A percentile compares a stretch with the other conserved stretches of the same genome.
Conservation (phyloP, 2,329 filamentous ascomycete genomes). For the Fusarium dimerum region DNA sequence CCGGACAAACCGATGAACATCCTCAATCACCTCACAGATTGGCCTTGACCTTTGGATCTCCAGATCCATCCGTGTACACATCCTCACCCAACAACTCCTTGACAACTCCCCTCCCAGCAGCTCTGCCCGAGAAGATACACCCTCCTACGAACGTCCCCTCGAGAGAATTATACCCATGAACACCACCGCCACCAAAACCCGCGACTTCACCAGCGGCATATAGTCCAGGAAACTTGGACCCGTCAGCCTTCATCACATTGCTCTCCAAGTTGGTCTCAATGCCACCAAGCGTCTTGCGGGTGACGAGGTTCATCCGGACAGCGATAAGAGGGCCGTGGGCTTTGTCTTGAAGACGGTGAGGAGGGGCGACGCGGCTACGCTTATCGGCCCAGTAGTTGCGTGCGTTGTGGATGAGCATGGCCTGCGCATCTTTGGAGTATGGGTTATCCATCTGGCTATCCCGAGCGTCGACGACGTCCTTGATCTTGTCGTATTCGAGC, state of each 20-base stretch:
- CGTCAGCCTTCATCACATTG: constrained; percentile 55
- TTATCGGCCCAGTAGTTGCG: constrained; percentile 57
- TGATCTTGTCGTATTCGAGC: constrained; percentile 47
- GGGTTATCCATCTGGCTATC: constrained; percentile 58
- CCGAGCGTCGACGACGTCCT: constrained; percentile 50
- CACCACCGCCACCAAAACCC: constrained; percentile 62
- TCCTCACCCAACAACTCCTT: constrained; percentile 40
- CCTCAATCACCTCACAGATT: neutral
- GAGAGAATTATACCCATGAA: constrained; percentile 63
- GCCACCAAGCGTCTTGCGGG: constrained; percentile 61
- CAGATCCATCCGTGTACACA: neutral
- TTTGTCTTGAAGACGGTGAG: constrained; percentile 55
- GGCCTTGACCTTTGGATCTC: neutral
- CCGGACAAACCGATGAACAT: neutral
- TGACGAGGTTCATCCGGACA: constrained; percentile 61
- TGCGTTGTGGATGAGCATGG: constrained; percentile 61
- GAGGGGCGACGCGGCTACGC: constrained; percentile 51
- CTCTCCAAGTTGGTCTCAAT: constrained; percentile 60
- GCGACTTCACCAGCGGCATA: constrained; percentile 63
- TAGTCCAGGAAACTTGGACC: constrained; percentile 50
- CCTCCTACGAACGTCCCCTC: constrained; percentile 65
- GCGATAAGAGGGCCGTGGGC: constrained; percentile 61
- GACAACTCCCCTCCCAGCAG: constrained; percentile 56
- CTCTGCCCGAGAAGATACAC: constrained; percentile 62
- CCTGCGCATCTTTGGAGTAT: constrained; percentile 62